Evolutionary conservation across 1,284 basidiomycete genomes (phyloP).

Genomic region (Pascua guehoae): DNA sequence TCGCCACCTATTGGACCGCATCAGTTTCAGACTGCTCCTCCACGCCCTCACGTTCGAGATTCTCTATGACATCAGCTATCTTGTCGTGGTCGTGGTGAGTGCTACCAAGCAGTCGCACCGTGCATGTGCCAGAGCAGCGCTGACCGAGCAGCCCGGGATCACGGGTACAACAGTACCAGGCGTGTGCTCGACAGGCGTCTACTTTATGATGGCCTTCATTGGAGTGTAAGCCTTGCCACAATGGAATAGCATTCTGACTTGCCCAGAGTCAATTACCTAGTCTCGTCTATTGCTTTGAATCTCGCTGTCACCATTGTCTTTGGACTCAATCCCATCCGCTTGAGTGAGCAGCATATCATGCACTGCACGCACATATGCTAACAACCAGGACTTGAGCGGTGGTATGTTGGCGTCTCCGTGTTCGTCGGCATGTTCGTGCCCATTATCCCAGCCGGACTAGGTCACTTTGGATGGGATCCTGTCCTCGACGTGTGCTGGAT

Average conservation of each 20-base stretch:
- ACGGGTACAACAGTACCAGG: not conserved
- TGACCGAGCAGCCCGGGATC: not conserved
- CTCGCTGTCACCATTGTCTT: constrained; percentile 31
- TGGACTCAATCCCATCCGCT: constrained; percentile 27
- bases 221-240: constrained; percentile 24
- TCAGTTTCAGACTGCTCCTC: constrained; percentile 32
- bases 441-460: constrained; percentile 17
- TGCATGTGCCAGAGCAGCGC: not conserved
- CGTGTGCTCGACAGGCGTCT: constrained; percentile 23
- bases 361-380: not conserved
- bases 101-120: no score
- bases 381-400: constrained; percentile 6
- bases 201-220: constrained; percentile 26
- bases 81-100: constrained; percentile 13
- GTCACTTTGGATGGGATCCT: constrained; percentile 20
- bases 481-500: constrained; percentile 8
- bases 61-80: constrained; percentile 26
- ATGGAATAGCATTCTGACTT: not conserved
- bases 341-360: constrained; percentile 6
- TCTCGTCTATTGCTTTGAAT: constrained; percentile 35
- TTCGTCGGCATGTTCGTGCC: constrained; percentile 16
- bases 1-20: constrained; percentile 25
- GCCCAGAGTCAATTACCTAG: constrained; percentile 32
- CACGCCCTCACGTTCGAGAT: constrained; percentile 31
- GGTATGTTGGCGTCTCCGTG: constrained; percentile 14